A percentile compares a stretch with the other conserved stretches of the same genome.
These are phyloP conservation scores for Umbelopsis ramanniana DNA, from an alignment of 192 early-diverging fungal species.

Conservation along the genomic window DNA sequence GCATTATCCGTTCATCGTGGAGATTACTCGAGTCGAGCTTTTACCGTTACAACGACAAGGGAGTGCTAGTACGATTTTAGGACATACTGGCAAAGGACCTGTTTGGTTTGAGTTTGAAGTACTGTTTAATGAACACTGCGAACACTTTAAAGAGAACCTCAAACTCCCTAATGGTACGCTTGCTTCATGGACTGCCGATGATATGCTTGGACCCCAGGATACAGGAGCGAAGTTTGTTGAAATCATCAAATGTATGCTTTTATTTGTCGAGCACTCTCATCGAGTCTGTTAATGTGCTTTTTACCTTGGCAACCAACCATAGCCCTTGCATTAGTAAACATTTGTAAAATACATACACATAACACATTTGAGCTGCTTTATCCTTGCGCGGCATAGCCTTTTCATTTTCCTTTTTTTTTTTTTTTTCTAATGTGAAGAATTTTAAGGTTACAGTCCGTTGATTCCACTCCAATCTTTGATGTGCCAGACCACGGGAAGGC, in stretches of 20 bases:
- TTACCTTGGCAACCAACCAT: too few relatives aligned
- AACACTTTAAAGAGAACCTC: constrained; percentile 33
- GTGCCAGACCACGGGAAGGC: too few relatives aligned
- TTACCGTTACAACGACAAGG: not conserved
- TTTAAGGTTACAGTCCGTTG: too few relatives aligned
- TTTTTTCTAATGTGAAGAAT: too few relatives aligned
- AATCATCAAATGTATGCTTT: constrained; percentile 36
- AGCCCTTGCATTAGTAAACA: too few relatives aligned
- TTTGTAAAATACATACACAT: too few relatives aligned
- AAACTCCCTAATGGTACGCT: constrained; percentile 34
- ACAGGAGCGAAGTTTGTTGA: constrained; percentile 29
- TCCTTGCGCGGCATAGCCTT: too few relatives aligned
- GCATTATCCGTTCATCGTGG: constrained; percentile 47
- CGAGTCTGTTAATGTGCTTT: not conserved
- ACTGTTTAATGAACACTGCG: constrained; percentile 21
- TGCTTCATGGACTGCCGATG: constrained; percentile 42
- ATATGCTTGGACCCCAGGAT: constrained; percentile 36
- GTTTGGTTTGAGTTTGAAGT: constrained; percentile 47
- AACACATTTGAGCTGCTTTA: not conserved
- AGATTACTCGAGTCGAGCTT: constrained; percentile 39
- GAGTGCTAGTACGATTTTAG: constrained; percentile 19
- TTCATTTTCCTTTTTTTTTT: too few relatives aligned
- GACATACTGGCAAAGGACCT: constrained; percentile 33
- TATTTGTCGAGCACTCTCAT: constrained; percentile 42
- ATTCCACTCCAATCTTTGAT: too few relatives aligned